Evolutionary conservation across 805 yeast species (phyloP).

Genomic region (Myxozyma geophila): DNA sequence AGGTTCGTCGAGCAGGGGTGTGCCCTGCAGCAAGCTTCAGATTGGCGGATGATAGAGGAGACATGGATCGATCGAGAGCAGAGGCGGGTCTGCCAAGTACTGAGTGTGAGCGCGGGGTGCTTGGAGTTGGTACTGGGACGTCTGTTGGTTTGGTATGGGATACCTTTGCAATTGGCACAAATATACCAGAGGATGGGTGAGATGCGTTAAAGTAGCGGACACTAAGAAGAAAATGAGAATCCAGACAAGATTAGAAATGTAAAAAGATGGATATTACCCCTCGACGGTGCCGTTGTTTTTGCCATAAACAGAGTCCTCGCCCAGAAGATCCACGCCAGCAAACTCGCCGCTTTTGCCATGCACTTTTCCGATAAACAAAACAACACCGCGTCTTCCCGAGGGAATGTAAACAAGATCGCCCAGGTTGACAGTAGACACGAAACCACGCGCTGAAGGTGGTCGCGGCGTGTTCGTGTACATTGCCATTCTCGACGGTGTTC

Average conservation of each 20-base stretch:
- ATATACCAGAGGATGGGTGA: conserved; percentile 24
- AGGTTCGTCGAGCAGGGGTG: conserved; percentile 30
- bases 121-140: background rate
- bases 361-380: conserved; percentile 56
- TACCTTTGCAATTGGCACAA: conserved; percentile 20
- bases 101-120: conserved; percentile 27
- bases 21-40: conserved; percentile 5
- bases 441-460: conserved; percentile 27
- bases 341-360: conserved; percentile 72
- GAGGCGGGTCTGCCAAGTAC: conserved; percentile 20
- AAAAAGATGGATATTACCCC: conserved; percentile 49
- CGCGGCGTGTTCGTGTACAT: conserved; percentile 9
- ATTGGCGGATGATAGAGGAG: conserved; percentile 16
- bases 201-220: conserved; percentile 31
- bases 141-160: conserved; percentile 3
- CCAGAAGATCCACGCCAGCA: conserved; percentile 87
- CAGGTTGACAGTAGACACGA: conserved; percentile 8
- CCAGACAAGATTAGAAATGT: background rate
- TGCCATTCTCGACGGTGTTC: conserved; percentile 12
- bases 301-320: conserved; percentile 66
- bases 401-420: conserved; percentile 31
- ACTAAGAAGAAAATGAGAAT: conserved; percentile 1
- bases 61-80: conserved; percentile 13
- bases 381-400: conserved; percentile 28
- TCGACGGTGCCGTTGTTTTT: conserved; percentile 84